Evolutionary conservation across 306 rosid genomes (phyloP), one percentile per base, ranked within the genome.

Genomic region (Cicer bijugum): DNA sequence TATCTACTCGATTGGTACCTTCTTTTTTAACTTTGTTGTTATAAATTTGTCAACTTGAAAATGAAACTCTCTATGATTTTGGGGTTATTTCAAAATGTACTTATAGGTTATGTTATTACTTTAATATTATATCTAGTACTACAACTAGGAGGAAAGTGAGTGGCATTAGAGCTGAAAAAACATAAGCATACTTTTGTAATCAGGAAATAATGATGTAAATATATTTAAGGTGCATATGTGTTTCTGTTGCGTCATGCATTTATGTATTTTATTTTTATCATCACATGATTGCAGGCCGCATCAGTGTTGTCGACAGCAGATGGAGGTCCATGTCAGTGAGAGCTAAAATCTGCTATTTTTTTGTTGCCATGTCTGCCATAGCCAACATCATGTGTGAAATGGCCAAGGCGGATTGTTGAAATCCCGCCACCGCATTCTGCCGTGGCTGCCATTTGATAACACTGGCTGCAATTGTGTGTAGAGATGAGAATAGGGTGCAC

Each of bases 1-100:
- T 91, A 66, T 91, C 96, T 59, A 93, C 98, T 76, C 88, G 98
- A 15, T 74, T 93, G 91, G 98, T 93, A 23, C 44, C 87, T 86
- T 74, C 53, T 53, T 14, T 66, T 5, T 20, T 1, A 60, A n/a
- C 68, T 52, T 76, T 67, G 10, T 12, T 84, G n/a, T 1, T 38
- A 4, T 12, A 20, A 65, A 75, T 12, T 77, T 64, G 8, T 64
- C 1, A 1, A 40, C 5, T 64, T 67, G 28, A 46, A 28, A 74
- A 43, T 50, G 2, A 47, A 28, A 50, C 40, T 63, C 14, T 20
- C 55, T 38, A 46, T 64, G 33, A 19, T 75, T 67, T 60, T 33
- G 28, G n/a, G 46, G 33, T 50, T 16, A 17, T 11, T 19, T 40
- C 7, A n/a, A 67, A 50, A 39, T 67, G 66, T 37, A 17, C 8